Evolutionary conservation across 2,329 filamentous ascomycete species (phyloP), one percentile per base, ranked within the genome.

Genomic region (Sphaerostilbella broomeana): DNA sequence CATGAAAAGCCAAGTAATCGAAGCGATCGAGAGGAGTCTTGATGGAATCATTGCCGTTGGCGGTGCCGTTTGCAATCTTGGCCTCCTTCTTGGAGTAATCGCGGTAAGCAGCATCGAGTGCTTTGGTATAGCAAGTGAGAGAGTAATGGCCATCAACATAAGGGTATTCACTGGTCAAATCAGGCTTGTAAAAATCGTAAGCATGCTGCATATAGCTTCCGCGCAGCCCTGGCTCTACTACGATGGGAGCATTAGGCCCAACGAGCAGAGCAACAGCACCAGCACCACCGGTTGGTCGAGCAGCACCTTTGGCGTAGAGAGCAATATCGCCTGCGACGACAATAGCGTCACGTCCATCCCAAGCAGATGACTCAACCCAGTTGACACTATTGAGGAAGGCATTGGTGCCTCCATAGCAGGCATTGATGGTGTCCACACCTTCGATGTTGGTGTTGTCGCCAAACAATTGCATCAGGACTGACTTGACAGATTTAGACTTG

Each of bases 401-500:
- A 56, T 87, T 89, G 64, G 85, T 90, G 50, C 85, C 85, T 55
- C 85, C 85, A 64, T 90, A 90, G 75, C 85, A 90, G 50, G 85
- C 85, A 60, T 90, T 90, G 62, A 89, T 65, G 41, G 81, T 87
- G 66, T 90, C 85, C 36, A 89, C 75, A 62, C 85, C 85, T 69
- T 90, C 85, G 45, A 90, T 70, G 69, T 84, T 88, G 68, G 79
- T 84, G 71, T 90, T 90, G 54, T 84, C 81, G 58, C 81, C 77
- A 54, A 90, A 88, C 31, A 90, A 73, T 71, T 89, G 85, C 85
- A 90, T 90, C 50, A 90, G 69, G 47, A 90, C 84, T 20, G 84
- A 83, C 76, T 90, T 90, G 69, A 89, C 85, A 31, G 85, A 89
- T 75, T 90, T 90, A 61, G 85, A 89, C 73, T 90, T 90, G 75